Evolutionary conservation across 2,329 filamentous ascomycete genomes (phyloP).

Genomic region (Colletotrichum brevisporum): DNA sequence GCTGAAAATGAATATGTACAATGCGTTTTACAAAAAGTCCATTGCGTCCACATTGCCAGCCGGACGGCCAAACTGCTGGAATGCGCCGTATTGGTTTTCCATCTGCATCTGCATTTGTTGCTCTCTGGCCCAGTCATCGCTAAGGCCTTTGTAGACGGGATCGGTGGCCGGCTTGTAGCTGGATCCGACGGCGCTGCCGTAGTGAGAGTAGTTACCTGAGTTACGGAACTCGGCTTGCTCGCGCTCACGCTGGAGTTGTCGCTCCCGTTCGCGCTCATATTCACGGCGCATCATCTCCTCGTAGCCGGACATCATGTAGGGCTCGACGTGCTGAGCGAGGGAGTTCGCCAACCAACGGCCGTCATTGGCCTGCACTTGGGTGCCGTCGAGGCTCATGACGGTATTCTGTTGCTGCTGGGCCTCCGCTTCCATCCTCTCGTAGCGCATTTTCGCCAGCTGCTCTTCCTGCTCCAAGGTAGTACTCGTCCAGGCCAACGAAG

Average conservation of each 20-base stretch:
- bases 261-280: slow-evolving; percentile 61
- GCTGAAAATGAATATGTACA: slow-evolving; percentile 4
- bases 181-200: slow-evolving; percentile 55
- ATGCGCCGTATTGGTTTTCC: slow-evolving; percentile 78
- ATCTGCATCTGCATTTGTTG: slow-evolving; percentile 74
- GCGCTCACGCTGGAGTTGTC: slow-evolving; percentile 68
- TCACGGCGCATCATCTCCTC: slow-evolving; percentile 77
- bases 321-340: slow-evolving; percentile 71
- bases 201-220: slow-evolving; percentile 61
- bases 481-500: slow-evolving; percentile 66
- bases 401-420: slow-evolving; percentile 58
- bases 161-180: slow-evolving; percentile 65
- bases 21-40: slow-evolving; percentile 57
- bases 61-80: slow-evolving; percentile 60
- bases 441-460: slow-evolving; percentile 72
- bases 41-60: slow-evolving; percentile 64
- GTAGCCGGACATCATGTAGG: slow-evolving; percentile 89
- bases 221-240: slow-evolving; percentile 48
- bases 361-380: slow-evolving; percentile 65
- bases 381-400: slow-evolving; percentile 69
- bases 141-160: slow-evolving; percentile 73
- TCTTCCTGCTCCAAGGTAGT: slow-evolving; percentile 71
- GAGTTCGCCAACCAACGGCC: slow-evolving; percentile 64
- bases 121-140: slow-evolving; percentile 45
- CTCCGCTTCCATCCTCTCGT: slow-evolving; percentile 59